Conservation (phyloP, 352 stramenopile genomes). For the Globisporangium iwayamae region DNA sequence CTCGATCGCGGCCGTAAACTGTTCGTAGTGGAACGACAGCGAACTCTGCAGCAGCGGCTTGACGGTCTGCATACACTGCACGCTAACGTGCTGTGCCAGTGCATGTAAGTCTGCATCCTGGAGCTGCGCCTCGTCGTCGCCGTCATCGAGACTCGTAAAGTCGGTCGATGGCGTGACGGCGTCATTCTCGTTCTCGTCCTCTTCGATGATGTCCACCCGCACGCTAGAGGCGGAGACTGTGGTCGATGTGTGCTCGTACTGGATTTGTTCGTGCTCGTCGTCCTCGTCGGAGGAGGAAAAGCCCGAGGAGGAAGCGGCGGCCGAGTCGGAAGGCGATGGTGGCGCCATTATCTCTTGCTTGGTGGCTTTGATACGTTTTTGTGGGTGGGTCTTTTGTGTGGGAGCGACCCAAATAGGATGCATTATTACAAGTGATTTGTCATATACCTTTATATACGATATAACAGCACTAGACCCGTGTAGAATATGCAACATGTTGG, state of each 20-base stretch:
- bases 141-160: not conserved
- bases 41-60: slow-evolving; percentile 14
- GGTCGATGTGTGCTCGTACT: slow-evolving; percentile 5
- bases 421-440: not conserved
- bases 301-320: slow-evolving; percentile 30
- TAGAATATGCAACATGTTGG: too few relatives aligned
- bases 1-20: slow-evolving; percentile 29
- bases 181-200: slow-evolving; percentile 13
- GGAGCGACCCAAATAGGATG: not conserved
- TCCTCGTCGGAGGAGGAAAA: slow-evolving; percentile 49
- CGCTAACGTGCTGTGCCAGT: not conserved
- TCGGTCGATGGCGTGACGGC: not conserved
- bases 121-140: not conserved
- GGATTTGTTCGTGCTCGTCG: slow-evolving; percentile 6
- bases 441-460: not conserved
- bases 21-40: slow-evolving; percentile 31
- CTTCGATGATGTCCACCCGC: slow-evolving; percentile 29
- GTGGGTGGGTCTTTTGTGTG: not conserved
- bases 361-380: not conserved
- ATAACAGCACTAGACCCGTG: too few relatives aligned
- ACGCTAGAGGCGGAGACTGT: slow-evolving; percentile 8
- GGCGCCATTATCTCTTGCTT: not conserved
- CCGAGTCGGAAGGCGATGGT: not conserved
- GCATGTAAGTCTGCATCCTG: not conserved
- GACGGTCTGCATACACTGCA: slow-evolving; percentile 16